These are phyloP conservation scores for Xenoacremonium recifei DNA, from an alignment of 2,329 filamentous ascomycete genomes.

Conservation along the genomic window DNA sequence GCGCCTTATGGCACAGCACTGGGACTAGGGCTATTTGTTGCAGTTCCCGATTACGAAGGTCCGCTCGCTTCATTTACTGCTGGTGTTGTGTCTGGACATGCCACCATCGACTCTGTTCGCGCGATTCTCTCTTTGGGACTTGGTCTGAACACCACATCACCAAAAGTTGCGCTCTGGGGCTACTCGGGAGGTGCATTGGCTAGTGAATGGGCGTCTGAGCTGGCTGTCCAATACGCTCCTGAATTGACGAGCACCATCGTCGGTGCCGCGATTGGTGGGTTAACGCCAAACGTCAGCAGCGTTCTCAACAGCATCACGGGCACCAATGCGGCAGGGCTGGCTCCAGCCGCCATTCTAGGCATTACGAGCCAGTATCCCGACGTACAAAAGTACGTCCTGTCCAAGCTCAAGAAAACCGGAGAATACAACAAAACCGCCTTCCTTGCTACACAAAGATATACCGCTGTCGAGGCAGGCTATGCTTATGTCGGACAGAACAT, in stretches of 20 bases:
- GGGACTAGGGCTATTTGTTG: conserved; percentile 29
- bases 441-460: conserved; percentile 14
- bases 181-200: conserved; percentile 56
- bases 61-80: conserved; percentile 43
- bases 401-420: conserved; percentile 15
- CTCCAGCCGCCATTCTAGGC: conserved; percentile 17
- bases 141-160: conserved; percentile 23
- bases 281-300: conserved; percentile 39
- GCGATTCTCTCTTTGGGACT: conserved; percentile 36
- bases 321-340: conserved; percentile 16
- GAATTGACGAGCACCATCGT: conserved; percentile 42
- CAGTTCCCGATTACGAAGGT: conserved; percentile 46
- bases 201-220: conserved; percentile 50
- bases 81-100: conserved; percentile 43
- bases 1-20: conserved; percentile 13
- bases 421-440: conserved; percentile 20
- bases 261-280: conserved; percentile 49
- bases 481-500: conserved; percentile 13
- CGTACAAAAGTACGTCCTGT: conserved; percentile 13
- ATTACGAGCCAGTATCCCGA: conserved; percentile 22
- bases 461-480: conserved; percentile 8
- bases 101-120: conserved; percentile 44
- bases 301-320: conserved; percentile 35
- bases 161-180: conserved; percentile 47
- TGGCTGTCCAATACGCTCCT: conserved; percentile 52